Base-by-base conservation (phyloP, 2,329 filamentous ascomycete genomes). In the Xylariaceae sp. region DNA sequence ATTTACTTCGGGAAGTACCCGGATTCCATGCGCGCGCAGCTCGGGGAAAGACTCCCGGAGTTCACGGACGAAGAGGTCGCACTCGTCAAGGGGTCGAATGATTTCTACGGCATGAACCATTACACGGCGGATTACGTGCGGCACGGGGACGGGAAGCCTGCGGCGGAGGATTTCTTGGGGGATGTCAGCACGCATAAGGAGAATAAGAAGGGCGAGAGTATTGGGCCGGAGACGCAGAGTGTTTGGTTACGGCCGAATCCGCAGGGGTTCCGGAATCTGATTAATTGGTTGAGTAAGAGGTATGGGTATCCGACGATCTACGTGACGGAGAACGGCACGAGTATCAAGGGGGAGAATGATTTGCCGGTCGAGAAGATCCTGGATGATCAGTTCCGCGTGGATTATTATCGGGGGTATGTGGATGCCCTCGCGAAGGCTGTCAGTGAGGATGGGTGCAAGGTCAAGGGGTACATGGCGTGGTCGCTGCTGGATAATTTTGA, bases 91-190 rank as follows among this genome's bases (percentile, higher is more conserved):
- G 90, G 89, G n/a, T 90, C 87, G 71, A 94, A 94, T 74, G 91
- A 95, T 78, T 95, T 95, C 76, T 95, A 95, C 74, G 91, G 90
- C 73, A 93, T 93, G 89, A 95, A 96, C 79, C 88, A 92, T 80
- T 96, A 96, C 79, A 92, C 89, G 54, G 88, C 90, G 70, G 90
- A 94, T 80, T 95, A 89, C 76, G 86, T 95, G 76, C 87, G 86
- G 73, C 87, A 92, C 76, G 84, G 85, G 70, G 80, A 82, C 6
- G 82, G 80, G 5, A 76, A 80, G 52, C 76, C 89, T 0, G 79
- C 82, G 1, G 77, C 78, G 3, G 80, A 88, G 54, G 90, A 96
- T 76, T 85, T 85, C 74, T 77, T 84, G 10, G 91, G 91, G 56
- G 88, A 95, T 73, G 76, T 95, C 42, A 88, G 94, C 68, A 81